Conservation (phyloP, 305 asterid species). For the Caryopteris hybrid region DNA sequence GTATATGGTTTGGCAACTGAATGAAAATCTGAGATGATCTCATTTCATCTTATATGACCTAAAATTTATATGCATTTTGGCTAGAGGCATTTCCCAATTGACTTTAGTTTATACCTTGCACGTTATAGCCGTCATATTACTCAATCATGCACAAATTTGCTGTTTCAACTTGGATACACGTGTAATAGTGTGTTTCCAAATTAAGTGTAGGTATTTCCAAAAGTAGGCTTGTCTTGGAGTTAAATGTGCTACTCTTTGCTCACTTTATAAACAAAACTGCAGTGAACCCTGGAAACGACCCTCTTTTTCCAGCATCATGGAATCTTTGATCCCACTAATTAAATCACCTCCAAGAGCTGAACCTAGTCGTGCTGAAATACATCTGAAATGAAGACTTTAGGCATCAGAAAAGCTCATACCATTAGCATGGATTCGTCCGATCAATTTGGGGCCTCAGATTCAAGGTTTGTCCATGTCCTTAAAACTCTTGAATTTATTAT, state of each 20-base stretch:
- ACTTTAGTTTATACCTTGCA: not conserved
- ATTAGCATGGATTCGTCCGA: conserved; percentile 14
- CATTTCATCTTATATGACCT: not conserved
- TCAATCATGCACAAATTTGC: too few species aligned
- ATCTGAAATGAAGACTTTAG: conserved; percentile 20
- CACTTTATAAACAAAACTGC: conserved; percentile 22
- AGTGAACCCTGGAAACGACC: conserved; percentile 62
- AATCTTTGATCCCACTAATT: conserved; percentile 41
- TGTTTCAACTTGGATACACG: too few species aligned
- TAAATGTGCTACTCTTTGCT: conserved; percentile 2
- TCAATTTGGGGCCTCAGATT: conserved; percentile 23
- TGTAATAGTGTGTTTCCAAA: too few species aligned
- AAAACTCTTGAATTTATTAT: not conserved
- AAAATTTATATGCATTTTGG: not conserved
- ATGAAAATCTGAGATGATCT: not conserved
- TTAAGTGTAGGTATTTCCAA: not conserved
- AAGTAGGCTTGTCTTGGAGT: conserved; percentile 2
- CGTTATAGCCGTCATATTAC: too few species aligned
- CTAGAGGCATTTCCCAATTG: not conserved
- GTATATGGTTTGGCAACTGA: not conserved
- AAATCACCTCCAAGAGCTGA: conserved; percentile 29
- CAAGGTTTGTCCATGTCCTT: conserved; percentile 38
- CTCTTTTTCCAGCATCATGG: conserved; percentile 48
- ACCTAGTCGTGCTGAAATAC: conserved; percentile 28
- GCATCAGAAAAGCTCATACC: conserved; percentile 8